Base-by-base conservation (phyloP, 192 early-diverging fungal species). In the Ambispora gerdemannii region DNA sequence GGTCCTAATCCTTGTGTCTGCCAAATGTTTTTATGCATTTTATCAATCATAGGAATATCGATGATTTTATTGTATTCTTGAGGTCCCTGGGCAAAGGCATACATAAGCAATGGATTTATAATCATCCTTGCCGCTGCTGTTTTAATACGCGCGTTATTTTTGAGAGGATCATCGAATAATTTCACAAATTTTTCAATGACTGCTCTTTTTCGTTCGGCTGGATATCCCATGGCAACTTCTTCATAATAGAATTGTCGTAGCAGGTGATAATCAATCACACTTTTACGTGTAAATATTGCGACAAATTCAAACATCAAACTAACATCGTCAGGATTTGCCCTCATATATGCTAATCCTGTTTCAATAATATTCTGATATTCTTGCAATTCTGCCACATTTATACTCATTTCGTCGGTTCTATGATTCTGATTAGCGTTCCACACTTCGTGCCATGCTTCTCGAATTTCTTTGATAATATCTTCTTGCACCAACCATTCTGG, bases 101-200 rank as follows among this genome's bases (percentile, higher is more conserved):
- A 86, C 38, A 94, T 76, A 15, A 94, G 80, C 82, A 94, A 87
- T 3, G 97, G 95, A 63, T 91, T 95, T 43, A 98, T 84, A 52
- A 99, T 83, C 62, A 90, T 86, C 33, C 90, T 81, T 24, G 97
- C 81, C 0, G 89, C 72, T 58, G 82, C 83, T 64, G 91, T 91
- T 72, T 93, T 95, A 20, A 88, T 80, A 24, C 86, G 80, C 1
- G 90, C 80, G 49, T 85, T 71, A 15, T 70, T 79, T 32, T 51
- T 49, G 6, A 31, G 31, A 20, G 27, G 27, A 34, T 94, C 90
- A 15, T 80, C 73, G 75, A 91, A 90, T n/a, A 83, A 70, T n/a
- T 86, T 75, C 63, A 98, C 78, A 77, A 95, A 97, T 25, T 83
- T 84, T 51, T 89, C 82, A 27, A 95, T 58, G 47, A 98, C 89